Evolutionary conservation across 23 red algal genomes (phyloP).

Genomic region (Chondrus crispus): DNA sequence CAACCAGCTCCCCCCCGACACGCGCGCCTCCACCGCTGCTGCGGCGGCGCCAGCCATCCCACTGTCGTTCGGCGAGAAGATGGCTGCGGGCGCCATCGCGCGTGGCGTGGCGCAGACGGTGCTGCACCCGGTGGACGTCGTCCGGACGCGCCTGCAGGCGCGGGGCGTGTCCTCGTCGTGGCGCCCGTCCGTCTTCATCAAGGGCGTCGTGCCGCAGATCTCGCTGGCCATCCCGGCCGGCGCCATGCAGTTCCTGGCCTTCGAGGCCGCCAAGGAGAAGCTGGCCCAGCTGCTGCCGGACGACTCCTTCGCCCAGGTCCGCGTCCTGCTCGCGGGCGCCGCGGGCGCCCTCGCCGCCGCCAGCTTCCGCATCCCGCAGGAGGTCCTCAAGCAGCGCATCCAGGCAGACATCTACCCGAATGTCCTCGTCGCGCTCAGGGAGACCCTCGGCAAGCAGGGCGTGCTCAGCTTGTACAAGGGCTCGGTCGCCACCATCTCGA

Average conservation of each 20-base stretch:
- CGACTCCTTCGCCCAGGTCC: conserved; percentile 40
- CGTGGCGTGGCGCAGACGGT: conserved; percentile 91
- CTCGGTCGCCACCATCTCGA: conserved; percentile 85
- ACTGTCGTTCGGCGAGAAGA: conserved; percentile 79
- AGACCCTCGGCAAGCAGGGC: conserved; percentile 67
- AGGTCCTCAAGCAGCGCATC: conserved; percentile 97
- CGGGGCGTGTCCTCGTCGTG: conserved; percentile 51
- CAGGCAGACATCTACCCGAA: conserved; percentile 98
- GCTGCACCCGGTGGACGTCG: conserved; percentile 94
- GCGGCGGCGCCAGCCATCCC: conserved; percentile 6
- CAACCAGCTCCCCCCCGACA: neutral
- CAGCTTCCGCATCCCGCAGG: conserved; percentile 89
- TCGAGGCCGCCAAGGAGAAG: conserved; percentile 82
- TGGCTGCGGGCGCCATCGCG: conserved; percentile 85
- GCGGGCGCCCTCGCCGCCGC: conserved; percentile 83
- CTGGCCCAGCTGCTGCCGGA: conserved; percentile 41
- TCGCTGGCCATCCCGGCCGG: conserved; percentile 91
- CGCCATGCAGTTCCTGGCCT: conserved; percentile 93
- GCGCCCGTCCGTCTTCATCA: conserved; percentile 76
- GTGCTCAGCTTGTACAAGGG: conserved; percentile 82
- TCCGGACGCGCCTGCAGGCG: conserved; percentile 92
- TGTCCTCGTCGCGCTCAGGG: conserved; percentile 72
- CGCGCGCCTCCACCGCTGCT: conserved; percentile 16
- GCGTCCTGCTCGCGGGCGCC: conserved; percentile 84
- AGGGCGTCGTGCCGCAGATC: conserved; percentile 97